These are phyloP conservation scores for Aspergillus vadensis DNA, from an alignment of 2,329 filamentous ascomycete species.

Conservation along the genomic window DNA sequence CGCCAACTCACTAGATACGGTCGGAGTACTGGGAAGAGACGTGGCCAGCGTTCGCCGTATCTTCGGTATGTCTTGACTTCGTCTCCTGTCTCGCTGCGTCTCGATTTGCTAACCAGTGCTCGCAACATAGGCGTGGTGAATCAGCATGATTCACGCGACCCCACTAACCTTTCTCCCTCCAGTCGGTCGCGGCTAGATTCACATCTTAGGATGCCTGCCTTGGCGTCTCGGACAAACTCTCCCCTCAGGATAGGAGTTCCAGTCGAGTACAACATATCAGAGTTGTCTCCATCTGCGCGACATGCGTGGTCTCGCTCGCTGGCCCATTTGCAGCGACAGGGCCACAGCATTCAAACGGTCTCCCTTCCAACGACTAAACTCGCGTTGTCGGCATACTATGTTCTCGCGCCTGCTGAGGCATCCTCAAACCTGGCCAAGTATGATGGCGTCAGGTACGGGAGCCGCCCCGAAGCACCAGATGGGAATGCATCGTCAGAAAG, in stretches of 20 bases:
- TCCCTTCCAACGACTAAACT: slow-evolving; percentile 81
- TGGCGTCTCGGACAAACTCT: slow-evolving; percentile 25
- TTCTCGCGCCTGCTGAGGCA: slow-evolving; percentile 91
- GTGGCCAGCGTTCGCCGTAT: slow-evolving; percentile 56
- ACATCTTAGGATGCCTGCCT: slow-evolving; percentile 43
- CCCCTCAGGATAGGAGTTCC: slow-evolving; percentile 60
- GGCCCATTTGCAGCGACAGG: slow-evolving; percentile 60
- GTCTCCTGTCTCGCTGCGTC: neutral
- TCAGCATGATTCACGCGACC: slow-evolving; percentile 69
- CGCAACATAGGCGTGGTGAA: slow-evolving; percentile 51
- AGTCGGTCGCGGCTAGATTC: slow-evolving; percentile 56
- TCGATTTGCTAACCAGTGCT: slow-evolving; percentile 19
- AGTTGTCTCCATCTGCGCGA: slow-evolving; percentile 71
- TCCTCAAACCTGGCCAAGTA: slow-evolving; percentile 96
- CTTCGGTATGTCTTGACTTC: slow-evolving; percentile 48
- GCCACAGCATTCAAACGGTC: slow-evolving; percentile 72
- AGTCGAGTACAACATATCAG: slow-evolving; percentile 82
- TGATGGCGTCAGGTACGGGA: slow-evolving; percentile 91
- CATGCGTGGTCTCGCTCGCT: slow-evolving; percentile 69
- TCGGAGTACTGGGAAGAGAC: slow-evolving; percentile 69
- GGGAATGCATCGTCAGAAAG: slow-evolving; percentile 56
- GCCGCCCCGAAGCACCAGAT: slow-evolving; percentile 53
- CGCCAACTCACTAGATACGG: slow-evolving; percentile 89
- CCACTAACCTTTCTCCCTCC: slow-evolving; percentile 65
- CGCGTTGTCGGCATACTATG: slow-evolving; percentile 90